Evolutionary conservation across 2,329 filamentous ascomycete genomes (phyloP).

Genomic region (Ophiostoma novo-ulmi): DNA sequence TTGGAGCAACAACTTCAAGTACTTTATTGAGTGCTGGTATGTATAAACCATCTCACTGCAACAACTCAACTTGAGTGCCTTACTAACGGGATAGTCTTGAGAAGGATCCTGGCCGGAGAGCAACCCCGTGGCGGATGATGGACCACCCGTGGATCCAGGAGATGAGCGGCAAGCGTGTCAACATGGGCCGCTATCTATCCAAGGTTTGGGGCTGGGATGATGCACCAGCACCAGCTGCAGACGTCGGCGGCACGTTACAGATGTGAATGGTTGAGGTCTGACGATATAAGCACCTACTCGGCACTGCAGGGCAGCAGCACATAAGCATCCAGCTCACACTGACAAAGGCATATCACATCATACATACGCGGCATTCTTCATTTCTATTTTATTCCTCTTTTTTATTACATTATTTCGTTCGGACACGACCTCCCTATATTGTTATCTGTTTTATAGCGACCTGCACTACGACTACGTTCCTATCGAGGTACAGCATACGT

Average conservation of each 20-base stretch:
- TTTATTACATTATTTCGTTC: background rate
- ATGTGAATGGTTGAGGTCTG: background rate
- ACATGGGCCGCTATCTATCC: constrained; percentile 89
- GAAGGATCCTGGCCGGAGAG: constrained; percentile 80
- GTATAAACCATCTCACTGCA: constrained; percentile 37
- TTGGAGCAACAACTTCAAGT: constrained; percentile 98
- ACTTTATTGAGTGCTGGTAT: constrained; percentile 98
- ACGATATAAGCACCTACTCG: background rate
- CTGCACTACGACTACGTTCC: background rate
- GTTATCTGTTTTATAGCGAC: background rate
- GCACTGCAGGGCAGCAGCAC: background rate
- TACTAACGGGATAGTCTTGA: constrained; percentile 61
- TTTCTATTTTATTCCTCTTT: background rate
- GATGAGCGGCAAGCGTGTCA: constrained; percentile 92
- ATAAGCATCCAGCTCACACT: background rate
- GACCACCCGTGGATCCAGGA: constrained; percentile 99
- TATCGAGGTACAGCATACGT: no score
- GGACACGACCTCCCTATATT: background rate
- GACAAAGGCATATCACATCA: background rate
- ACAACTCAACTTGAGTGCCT: background rate
- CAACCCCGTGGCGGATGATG: constrained; percentile 96
- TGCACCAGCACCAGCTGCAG: constrained; percentile 20
- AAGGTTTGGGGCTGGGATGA: constrained; percentile 95
- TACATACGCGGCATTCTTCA: background rate
- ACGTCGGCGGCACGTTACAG: constrained; percentile 22